Evolutionary conservation across 345 rosid species (phyloP), one percentile per base, ranked within the genome.

Genomic region (Draba incana): DNA sequence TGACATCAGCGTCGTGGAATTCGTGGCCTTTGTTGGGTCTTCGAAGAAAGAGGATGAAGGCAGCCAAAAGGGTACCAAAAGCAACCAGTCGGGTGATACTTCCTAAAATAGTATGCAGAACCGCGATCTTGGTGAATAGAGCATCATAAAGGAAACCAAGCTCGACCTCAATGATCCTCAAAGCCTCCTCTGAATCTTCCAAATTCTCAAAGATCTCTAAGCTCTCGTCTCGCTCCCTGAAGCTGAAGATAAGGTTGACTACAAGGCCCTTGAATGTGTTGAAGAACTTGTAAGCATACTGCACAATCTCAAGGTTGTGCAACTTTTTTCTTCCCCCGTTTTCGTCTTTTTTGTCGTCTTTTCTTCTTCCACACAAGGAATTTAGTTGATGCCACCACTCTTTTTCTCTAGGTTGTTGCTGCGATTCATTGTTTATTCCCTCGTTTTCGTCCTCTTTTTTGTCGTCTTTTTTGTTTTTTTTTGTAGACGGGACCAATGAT

Each of bases 81-180:
- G 85, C 74, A 11, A 68, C 2, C 6, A 45, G 1, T 24, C 83
- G 73, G 15, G 66, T 77, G 8, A 79, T 0, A 51, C 49, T 53
- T 14, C 89, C 88, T 2, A 0, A 0, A 4, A 3, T 0, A 0
- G 86, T 77, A 44, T 80, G 88, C n/a, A 83, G 72, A 42, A 80
- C 79, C 4, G 57, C 51, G 0, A 72, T 82, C 66, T 88, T 86
- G 8, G 89, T 86, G 53, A 71, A 83, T 15, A 88, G 74, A 62
- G 81, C 85, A 50, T 84, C 88, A 23, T 88, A 88, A 14, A 84
- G 60, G 64, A 81, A 83, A 53, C 85, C 84, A 55, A 88, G 88
- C 71, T 88, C 95, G 4, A 81, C 70, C 62, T 83, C 85, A 12
- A 88, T 72, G 2, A 88, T 71, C 46, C 46, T 78, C 45, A 82